Evolutionary conservation across 352 stramenopile species (phyloP).

Genomic region (Pythium chondricola): DNA sequence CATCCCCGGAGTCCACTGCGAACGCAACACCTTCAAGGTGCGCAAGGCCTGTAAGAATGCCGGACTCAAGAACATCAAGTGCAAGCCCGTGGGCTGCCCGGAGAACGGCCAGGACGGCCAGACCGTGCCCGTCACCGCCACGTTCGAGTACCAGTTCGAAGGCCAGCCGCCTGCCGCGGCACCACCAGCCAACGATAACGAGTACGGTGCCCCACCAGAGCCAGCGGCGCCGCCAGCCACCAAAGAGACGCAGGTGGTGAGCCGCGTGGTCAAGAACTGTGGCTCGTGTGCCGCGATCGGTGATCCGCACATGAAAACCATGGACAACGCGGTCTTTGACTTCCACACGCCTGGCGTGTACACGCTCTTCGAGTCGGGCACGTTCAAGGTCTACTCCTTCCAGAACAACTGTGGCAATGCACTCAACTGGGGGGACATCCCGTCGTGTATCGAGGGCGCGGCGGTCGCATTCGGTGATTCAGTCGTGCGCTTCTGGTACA

Average conservation of each 20-base stretch:
- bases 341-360: constrained; percentile 3
- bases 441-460: constrained; percentile 1
- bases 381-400: neutral
- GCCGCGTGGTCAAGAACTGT: constrained; percentile 1
- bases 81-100: constrained; percentile 2
- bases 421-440: neutral
- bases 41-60: neutral
- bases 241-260: constrained; percentile 2
- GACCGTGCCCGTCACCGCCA: neutral
- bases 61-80: constrained; percentile 1
- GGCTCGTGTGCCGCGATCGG: neutral
- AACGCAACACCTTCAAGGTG: neutral
- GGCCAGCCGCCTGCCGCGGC: too few species aligned
- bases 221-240: neutral
- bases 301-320: constrained; percentile 3
- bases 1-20: constrained; percentile 2
- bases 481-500: constrained; percentile 1
- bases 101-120: neutral
- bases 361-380: neutral
- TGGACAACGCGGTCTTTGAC: constrained; percentile 1
- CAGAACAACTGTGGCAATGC: neutral
- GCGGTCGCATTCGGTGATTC: constrained; percentile 2
- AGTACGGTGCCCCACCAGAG: neutral
- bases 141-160: constrained; percentile 1
- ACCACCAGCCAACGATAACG: neutral